phyloP scores from a whole-genome alignment of 768 basidiomycete species.

The Tephrocybe sp. region DNA sequence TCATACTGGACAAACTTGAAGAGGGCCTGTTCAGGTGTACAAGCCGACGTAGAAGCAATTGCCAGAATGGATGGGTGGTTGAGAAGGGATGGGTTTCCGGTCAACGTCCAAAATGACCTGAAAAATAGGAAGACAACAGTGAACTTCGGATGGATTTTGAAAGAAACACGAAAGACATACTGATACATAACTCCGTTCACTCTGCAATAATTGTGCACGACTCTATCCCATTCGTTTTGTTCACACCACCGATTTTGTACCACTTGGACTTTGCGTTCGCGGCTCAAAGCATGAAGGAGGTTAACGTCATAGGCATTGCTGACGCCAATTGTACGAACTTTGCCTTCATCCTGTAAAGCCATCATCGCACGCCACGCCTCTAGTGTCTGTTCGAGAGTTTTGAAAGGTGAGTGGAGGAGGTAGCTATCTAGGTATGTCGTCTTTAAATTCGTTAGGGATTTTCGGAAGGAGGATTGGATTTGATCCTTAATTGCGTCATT shows the following conservation, averaged over 20 bases:
- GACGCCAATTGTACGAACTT: constrained; percentile 63
- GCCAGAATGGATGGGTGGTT: constrained; percentile 41
- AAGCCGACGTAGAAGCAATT: constrained; percentile 43
- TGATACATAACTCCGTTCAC: constrained; percentile 69
- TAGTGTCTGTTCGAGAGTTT: constrained; percentile 53
- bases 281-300: constrained; percentile 50
- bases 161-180: constrained; percentile 31
- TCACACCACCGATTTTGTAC: constrained; percentile 88
- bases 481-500: constrained; percentile 51
- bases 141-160: too few relatives aligned
- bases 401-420: constrained; percentile 74
- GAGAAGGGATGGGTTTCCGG: constrained; percentile 69
- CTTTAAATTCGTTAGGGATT: constrained; percentile 64
- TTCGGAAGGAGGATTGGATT: constrained; percentile 57
- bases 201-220: constrained; percentile 63
- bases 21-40: constrained; percentile 64
- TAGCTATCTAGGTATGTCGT: constrained; percentile 78
- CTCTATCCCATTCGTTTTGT: constrained; percentile 72
- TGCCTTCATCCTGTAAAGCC: constrained; percentile 60
- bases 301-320: constrained; percentile 73
- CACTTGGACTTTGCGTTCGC: constrained; percentile 59
- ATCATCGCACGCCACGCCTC: constrained; percentile 69
- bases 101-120: constrained; percentile 87
- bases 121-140: not conserved
- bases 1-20: constrained; percentile 67